Conservation (phyloP, 345 rosid genomes). For the Aquilaria yunnanensis region DNA sequence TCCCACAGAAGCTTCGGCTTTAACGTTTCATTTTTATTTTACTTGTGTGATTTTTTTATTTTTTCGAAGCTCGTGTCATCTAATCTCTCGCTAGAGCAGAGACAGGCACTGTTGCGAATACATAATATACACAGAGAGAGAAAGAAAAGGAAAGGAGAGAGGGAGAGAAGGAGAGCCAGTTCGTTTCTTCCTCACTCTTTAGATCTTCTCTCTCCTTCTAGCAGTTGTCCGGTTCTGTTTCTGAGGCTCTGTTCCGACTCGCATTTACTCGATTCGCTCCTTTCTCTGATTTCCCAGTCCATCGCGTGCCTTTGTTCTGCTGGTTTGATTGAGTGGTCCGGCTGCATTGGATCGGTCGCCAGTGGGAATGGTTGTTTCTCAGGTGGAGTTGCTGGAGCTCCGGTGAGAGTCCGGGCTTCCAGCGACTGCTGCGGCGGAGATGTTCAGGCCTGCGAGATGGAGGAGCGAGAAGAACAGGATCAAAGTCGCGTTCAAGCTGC, state of each 20-base stretch:
- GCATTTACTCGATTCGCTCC: conserved; percentile 16
- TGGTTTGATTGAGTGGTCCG: conserved; percentile 2
- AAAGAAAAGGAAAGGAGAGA: not conserved
- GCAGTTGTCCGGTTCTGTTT: conserved; percentile 6
- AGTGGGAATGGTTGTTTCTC: conserved; percentile 25
- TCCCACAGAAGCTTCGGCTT: conserved; percentile 19
- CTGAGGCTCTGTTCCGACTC: conserved; percentile 17
- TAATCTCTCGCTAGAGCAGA: conserved; percentile 4
- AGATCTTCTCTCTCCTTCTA: conserved; percentile 38
- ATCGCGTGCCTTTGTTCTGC: not conserved
- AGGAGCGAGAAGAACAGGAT: conserved; percentile 72
- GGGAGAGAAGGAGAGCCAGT: conserved; percentile 3
- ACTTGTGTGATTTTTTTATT: not conserved
- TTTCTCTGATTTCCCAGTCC: not conserved
- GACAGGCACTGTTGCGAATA: conserved; percentile 9
- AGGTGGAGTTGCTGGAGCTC: conserved; percentile 21
- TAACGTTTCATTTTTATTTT: conserved; percentile 4
- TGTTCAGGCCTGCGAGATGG: conserved; percentile 87
- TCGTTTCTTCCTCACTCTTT: conserved; percentile 7
- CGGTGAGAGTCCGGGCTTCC: conserved; percentile 23
- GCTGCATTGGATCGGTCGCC: conserved; percentile 24
- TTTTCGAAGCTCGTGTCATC: conserved; percentile 10
- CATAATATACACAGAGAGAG: not conserved
- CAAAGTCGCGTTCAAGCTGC: conserved; percentile 74
- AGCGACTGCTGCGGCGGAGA: conserved; percentile 19